These are phyloP conservation scores for Coprinopsis sp. DNA, from an alignment of 768 basidiomycete species.

Conservation along the genomic window DNA sequence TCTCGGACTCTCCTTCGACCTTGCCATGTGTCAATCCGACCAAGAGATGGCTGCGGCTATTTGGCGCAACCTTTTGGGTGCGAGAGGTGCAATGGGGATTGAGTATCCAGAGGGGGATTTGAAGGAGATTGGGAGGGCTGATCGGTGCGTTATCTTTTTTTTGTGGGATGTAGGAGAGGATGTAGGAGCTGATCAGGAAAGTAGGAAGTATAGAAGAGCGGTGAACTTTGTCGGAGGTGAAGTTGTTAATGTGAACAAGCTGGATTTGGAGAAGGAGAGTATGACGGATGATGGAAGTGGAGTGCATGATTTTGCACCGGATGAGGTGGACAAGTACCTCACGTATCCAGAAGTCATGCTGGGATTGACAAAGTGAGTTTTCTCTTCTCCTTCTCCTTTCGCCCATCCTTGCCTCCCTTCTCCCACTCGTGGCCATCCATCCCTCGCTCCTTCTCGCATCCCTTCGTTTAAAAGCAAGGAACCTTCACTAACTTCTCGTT, in stretches of 20 bases:
- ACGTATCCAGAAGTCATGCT: conserved; percentile 74
- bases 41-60: conserved; percentile 80
- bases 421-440: no score
- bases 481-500: no score
- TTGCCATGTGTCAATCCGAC: conserved; percentile 72
- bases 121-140: conserved; percentile 11
- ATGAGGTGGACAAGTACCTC: conserved; percentile 64
- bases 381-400: no score
- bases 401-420: no score
- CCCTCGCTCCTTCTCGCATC: no score
- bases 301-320: conserved; percentile 62
- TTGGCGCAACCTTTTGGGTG: conserved; percentile 90
- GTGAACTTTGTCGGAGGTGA: conserved; percentile 70
- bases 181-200: no score
- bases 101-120: conserved; percentile 29
- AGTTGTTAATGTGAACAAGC: conserved; percentile 53
- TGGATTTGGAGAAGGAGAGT: conserved; percentile 57
- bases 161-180: no score
- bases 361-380: conserved; percentile 51
- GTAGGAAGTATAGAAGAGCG: conserved; percentile 34
- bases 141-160: no score
- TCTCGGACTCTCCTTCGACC: conserved; percentile 71
- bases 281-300: conserved; percentile 62
- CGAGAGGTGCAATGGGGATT: conserved; percentile 74
- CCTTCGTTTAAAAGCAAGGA: no score